A percentile compares a stretch with the other conserved stretches of the same genome.
Evolutionary conservation across 2,329 filamentous ascomycete species (phyloP).

Genomic region (Chaetoscypha palmicola): DNA sequence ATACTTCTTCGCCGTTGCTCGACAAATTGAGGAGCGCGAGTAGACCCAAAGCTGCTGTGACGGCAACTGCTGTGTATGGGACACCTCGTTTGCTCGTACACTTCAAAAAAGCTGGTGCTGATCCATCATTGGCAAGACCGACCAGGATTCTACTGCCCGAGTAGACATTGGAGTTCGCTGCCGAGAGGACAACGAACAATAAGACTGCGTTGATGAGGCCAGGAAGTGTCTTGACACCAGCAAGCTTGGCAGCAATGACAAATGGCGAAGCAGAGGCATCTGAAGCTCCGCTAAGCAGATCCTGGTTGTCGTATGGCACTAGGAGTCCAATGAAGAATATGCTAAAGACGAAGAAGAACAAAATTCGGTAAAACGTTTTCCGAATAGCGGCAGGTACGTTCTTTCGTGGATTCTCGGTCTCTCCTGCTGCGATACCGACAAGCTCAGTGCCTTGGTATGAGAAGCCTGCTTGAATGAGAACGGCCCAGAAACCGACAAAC

Average conservation of each 20-base stretch:
- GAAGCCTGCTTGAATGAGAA: slow-evolving; percentile 62
- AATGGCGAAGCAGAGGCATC: slow-evolving; percentile 57
- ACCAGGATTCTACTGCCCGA: slow-evolving; percentile 63
- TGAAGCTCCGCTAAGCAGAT: slow-evolving; percentile 44
- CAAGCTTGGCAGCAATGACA: slow-evolving; percentile 52
- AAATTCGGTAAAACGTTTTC: slow-evolving; percentile 69
- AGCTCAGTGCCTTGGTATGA: slow-evolving; percentile 68
- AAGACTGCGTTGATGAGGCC: slow-evolving; percentile 73
- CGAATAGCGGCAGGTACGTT: slow-evolving; percentile 66
- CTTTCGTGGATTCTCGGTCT: slow-evolving; percentile 65
- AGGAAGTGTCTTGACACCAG: slow-evolving; percentile 56
- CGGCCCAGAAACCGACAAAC: slow-evolving; percentile 64
- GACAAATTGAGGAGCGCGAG: slow-evolving; percentile 64
- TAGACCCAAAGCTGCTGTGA: slow-evolving; percentile 51
- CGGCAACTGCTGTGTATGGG: slow-evolving; percentile 53
- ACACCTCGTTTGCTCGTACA: slow-evolving; percentile 55
- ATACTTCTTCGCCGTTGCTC: slow-evolving; percentile 50
- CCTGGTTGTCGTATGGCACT: slow-evolving; percentile 54
- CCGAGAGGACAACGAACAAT: slow-evolving; percentile 69
- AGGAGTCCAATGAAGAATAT: slow-evolving; percentile 67
- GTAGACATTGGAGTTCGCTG: slow-evolving; percentile 72
- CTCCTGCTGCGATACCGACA: slow-evolving; percentile 71
- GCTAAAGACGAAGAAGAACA: slow-evolving; percentile 58
- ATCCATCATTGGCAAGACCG: slow-evolving; percentile 56
- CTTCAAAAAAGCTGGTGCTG: slow-evolving; percentile 54